Evolutionary conservation across 192 early-diverging fungal genomes (phyloP).

Genomic region (Podila verticillata): DNA sequence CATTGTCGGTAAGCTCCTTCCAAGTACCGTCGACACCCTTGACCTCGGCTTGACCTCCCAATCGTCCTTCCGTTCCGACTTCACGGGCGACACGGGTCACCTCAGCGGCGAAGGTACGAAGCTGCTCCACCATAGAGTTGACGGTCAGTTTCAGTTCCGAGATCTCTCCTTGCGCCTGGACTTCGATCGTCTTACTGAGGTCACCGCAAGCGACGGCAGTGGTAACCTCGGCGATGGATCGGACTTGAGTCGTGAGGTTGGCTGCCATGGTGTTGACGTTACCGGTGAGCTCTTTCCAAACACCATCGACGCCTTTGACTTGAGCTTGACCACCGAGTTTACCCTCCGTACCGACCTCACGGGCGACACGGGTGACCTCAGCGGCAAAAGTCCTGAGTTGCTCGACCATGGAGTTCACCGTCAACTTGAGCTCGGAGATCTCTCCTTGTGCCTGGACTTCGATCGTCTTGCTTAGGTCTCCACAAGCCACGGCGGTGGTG

Average conservation of each 20-base stretch:
- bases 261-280: conserved; percentile 55
- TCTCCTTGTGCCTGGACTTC: conserved; percentile 61
- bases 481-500: conserved; percentile 64
- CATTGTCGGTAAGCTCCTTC: conserved; percentile 74
- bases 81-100: conserved; percentile 68
- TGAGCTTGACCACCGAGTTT: conserved; percentile 67
- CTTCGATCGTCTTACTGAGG: conserved; percentile 61
- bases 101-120: conserved; percentile 52
- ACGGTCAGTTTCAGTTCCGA: conserved; percentile 71
- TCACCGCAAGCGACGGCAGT: conserved; percentile 71
- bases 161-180: conserved; percentile 71
- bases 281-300: conserved; percentile 72
- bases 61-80: conserved; percentile 74
- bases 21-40: conserved; percentile 71
- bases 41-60: conserved; percentile 71
- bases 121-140: conserved; percentile 73
- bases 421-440: conserved; percentile 63
- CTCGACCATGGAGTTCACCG: conserved; percentile 69
- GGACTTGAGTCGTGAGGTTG: conserved; percentile 58
- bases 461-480: conserved; percentile 63
- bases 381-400: conserved; percentile 66
- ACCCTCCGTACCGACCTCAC: conserved; percentile 71
- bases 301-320: conserved; percentile 65
- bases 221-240: conserved; percentile 68
- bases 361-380: conserved; percentile 70